Evolutionary conservation across 1,139 yeast genomes (phyloP), one percentile per base, ranked within the genome.

Genomic region (Sugiyamaella pinicola): DNA sequence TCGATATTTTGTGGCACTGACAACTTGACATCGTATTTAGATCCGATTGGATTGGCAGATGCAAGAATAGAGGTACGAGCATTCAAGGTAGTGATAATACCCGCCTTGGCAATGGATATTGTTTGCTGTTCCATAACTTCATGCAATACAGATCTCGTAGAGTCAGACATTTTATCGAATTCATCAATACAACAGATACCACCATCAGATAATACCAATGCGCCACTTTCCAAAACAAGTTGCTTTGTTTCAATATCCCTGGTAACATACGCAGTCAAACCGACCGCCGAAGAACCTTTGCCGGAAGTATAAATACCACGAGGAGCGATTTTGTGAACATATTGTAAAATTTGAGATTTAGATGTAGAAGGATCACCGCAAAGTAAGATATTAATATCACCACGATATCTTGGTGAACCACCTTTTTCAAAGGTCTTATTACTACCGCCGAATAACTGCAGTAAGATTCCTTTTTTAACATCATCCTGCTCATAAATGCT

Each of bases 111-210:
- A 64, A 93, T 89, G 10, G 98, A 90, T 43, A 93, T 93, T 0
- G 99, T 93, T 70, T 93, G 99, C 70, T 93, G 99, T 75, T 93
- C 99, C 99, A 93, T 93, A 19, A 95, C 99, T 78, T 93, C 99
- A 70, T 93, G 99, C 55, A 93, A 75, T 13, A 93, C 98, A 2
- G 97, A 89, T 64, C 99, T 77, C 0, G 99, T 93, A 1, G 96
- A 74, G 63, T 93, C 99, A 56, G 85, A 81, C 99, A 93, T 93
- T 71, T 93, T 93, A 73, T 93, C 99, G 67, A 93, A 93, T 74
- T 93, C 99, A 75, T 93, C 99, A 69, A 93, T 93, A 73, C 99
- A 95, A 75, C 99, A 93, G 51, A 93, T 85, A 74, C 99, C 99
- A 54, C 99, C 99, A 72, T 93, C 99, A 6, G 97, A 89, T 51